Evolutionary conservation across 2,329 filamentous ascomycete genomes (phyloP).

Genomic region (Parastagonospora avenae): DNA sequence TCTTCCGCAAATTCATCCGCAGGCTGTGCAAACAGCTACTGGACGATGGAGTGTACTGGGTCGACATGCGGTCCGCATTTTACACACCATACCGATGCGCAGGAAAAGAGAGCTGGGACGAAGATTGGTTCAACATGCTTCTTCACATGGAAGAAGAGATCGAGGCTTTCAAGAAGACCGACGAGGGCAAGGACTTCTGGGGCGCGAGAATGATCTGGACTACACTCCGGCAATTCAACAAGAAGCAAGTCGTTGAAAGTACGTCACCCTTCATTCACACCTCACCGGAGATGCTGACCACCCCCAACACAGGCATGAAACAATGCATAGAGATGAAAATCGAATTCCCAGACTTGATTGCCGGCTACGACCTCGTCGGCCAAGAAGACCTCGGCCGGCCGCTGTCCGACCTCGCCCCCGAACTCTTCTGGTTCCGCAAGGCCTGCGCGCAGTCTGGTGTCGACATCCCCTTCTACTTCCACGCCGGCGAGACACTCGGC

Average conservation of each 20-base stretch:
- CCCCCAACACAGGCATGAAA: constrained; percentile 68
- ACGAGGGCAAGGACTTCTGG: constrained; percentile 79
- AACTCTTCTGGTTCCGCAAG: constrained; percentile 93
- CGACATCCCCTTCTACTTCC: constrained; percentile 92
- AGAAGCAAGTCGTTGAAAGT: constrained; percentile 71
- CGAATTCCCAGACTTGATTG: constrained; percentile 76
- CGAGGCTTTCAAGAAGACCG: constrained; percentile 71
- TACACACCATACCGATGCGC: constrained; percentile 70
- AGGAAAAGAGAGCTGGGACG: constrained; percentile 68
- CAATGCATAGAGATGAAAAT: constrained; percentile 83
- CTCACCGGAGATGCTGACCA: constrained; percentile 1
- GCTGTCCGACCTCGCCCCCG: constrained; percentile 76
- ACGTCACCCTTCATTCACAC: too few relatives aligned
- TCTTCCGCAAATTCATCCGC: constrained; percentile 77
- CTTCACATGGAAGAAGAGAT: constrained; percentile 78
- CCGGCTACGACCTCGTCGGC: constrained; percentile 88
- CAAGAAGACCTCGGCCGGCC: constrained; percentile 82
- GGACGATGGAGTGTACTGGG: constrained; percentile 84
- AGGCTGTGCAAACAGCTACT: constrained; percentile 72
- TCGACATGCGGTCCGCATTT: constrained; percentile 81
- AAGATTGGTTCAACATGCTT: constrained; percentile 72
- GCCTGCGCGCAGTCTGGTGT: constrained; percentile 77
- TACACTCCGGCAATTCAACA: constrained; percentile 66
- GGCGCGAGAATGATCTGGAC: constrained; percentile 87
- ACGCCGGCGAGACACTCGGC: constrained; percentile 86